phyloP scores from a whole-genome alignment of 306 rosid species.

The Leucaena leucocephala region DNA sequence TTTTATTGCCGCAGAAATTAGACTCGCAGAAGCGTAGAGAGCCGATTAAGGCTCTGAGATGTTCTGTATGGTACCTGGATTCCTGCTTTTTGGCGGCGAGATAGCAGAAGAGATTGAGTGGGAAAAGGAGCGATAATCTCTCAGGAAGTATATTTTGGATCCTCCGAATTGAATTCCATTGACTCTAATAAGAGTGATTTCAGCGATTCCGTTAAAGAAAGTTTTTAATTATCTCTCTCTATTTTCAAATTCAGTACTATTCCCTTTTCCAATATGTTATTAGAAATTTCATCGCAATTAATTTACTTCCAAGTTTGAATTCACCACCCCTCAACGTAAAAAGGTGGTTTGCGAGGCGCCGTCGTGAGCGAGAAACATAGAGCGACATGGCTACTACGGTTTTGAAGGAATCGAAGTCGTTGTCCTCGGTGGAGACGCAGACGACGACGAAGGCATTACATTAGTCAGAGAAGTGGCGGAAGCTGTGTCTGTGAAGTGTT shows the following conservation, averaged over 20 bases:
- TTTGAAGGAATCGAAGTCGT: constrained; percentile 38
- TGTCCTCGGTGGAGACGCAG: constrained; percentile 23
- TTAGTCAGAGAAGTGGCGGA: constrained; percentile 44
- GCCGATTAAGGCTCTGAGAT: constrained; percentile 54
- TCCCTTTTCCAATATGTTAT: not conserved
- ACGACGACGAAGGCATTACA: not conserved
- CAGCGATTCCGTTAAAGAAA: not conserved
- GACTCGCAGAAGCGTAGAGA: not conserved
- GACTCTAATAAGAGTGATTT: constrained; percentile 14
- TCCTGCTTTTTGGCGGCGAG: constrained; percentile 42
- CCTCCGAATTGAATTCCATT: constrained; percentile 24
- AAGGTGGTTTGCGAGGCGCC: too few species aligned
- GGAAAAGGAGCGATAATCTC: constrained; percentile 65
- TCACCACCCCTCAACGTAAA: not conserved
- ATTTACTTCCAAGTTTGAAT: not conserved
- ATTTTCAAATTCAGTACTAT: not conserved
- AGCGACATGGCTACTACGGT: not conserved
- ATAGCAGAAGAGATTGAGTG: constrained; percentile 55
- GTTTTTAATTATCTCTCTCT: constrained; percentile 8
- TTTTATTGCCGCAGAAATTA: not conserved
- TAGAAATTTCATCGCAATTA: not conserved
- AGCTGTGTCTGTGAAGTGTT: constrained; percentile 56
- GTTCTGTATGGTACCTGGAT: constrained; percentile 42
- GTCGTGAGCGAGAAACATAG: not conserved
- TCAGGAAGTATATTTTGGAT: not conserved